Conservation (phyloP, 306 rosid genomes). For the Delonix regia region DNA sequence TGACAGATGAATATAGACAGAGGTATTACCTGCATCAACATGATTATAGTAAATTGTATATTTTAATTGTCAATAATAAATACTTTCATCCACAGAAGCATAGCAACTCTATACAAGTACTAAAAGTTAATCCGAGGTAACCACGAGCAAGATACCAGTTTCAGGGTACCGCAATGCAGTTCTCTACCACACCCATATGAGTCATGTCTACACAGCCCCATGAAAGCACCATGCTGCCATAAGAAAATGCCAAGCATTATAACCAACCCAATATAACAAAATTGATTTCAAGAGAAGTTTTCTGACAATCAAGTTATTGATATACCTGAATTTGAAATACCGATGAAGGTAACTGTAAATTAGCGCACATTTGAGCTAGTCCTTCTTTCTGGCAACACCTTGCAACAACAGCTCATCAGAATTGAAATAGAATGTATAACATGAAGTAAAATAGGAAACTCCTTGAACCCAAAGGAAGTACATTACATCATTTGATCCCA, state of each 20-base stretch:
- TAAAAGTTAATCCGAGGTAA: constrained; percentile 23
- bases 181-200: constrained; percentile 58
- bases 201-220: constrained; percentile 64
- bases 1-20: constrained; percentile 49
- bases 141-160: constrained; percentile 54
- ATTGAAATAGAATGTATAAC: constrained; percentile 31
- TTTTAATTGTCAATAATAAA: constrained; percentile 20
- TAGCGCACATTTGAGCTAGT: constrained; percentile 68
- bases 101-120: background rate
- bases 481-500: constrained; percentile 87
- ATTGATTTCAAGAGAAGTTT: constrained; percentile 14
- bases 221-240: constrained; percentile 71
- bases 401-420: constrained; percentile 46
- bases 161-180: constrained; percentile 51
- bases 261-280: constrained; percentile 30
- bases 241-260: constrained; percentile 27
- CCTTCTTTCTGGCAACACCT: constrained; percentile 83
- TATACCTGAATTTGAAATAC: constrained; percentile 60
- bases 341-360: constrained; percentile 54
- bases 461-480: constrained; percentile 32
- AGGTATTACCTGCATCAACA: constrained; percentile 67
- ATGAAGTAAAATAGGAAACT: constrained; percentile 35
- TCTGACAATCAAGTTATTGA: constrained; percentile 24
- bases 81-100: constrained; percentile 16
- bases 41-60: constrained; percentile 19